Percentiles rank a stretch among this genome's conserved stretches.
phyloP scores from a whole-genome alignment of 331 rosid genomes.

The Saraca asoca region DNA sequence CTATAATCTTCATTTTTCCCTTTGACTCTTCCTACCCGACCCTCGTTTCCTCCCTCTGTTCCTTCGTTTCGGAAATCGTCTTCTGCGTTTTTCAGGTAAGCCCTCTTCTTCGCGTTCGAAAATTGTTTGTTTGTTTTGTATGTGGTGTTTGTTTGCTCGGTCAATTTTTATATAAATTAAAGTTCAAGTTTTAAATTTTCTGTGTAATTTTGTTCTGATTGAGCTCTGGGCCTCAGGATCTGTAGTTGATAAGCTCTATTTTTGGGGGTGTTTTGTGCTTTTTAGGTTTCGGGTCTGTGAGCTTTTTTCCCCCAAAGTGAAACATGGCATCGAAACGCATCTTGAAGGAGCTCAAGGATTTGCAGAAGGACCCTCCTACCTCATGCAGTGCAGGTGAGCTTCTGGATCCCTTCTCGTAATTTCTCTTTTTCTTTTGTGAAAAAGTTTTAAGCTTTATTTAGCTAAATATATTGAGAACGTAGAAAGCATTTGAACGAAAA shows the following conservation, averaged over 20 bases:
- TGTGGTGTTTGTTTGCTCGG: not conserved
- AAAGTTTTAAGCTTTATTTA: not conserved
- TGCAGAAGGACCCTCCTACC: conserved; percentile 83
- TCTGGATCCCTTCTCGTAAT: not conserved
- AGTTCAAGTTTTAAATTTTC: not conserved
- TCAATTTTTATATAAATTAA: not conserved
- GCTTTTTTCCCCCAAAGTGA: conserved; percentile 1
- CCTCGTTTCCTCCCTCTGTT: not conserved
- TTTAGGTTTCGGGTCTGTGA: conserved; percentile 5
- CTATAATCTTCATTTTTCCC: not conserved
- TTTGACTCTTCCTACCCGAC: conserved; percentile 5
- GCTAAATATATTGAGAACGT: too few species aligned
- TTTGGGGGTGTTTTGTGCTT: not conserved
- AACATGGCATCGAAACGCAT: conserved; percentile 81
- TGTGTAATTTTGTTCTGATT: not conserved
- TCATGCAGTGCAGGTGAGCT: conserved; percentile 75
- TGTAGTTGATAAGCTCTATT: conserved; percentile 21
- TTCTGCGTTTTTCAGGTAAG: conserved; percentile 27
- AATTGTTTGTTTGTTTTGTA: not conserved
- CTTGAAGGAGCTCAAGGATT: conserved; percentile 79
- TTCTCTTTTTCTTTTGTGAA: not conserved
- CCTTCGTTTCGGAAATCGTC: not conserved
- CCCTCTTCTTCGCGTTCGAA: not conserved
- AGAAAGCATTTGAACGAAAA: not conserved
- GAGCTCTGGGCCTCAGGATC: conserved; percentile 37